Base-by-base conservation (phyloP, 495 filamentous ascomycete genomes). In the Tuber brumale region DNA sequence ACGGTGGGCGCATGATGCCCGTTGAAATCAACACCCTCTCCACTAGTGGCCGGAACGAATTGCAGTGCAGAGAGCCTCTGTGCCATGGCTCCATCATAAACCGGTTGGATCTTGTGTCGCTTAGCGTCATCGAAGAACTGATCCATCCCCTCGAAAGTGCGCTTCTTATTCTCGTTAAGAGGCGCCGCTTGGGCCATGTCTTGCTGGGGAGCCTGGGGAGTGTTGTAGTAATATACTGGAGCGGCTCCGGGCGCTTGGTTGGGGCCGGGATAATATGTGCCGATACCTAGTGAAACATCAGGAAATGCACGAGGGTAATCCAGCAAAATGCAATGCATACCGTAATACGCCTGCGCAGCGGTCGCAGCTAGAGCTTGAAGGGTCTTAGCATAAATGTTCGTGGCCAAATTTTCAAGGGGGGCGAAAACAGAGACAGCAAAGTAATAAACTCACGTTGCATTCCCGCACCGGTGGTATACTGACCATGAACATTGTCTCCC, bases 71-170 rank as follows among this genome's bases (percentile, higher is more conserved):
- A 80, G 41, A 83, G 79, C 70, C 82, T 75, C 51, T 83, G 82
- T 2, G 82, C 82, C 82, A 83, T 83, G 39, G 76, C 77, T 39
- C 78, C 79, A 42, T 83, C 81, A 45, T 83, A 95, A 51, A 87
- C 88, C 1, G 94, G 91, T 78, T 98, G 94, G 78, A 99, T 91
- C 77, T 92, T 89, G 79, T 93, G 92, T 73, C 94, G 91, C 86
- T 97, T 97, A 76, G 91, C 89, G 82, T 94, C 94, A 72, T 92
- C 91, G 79, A 98, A 97, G 86, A 98, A 96, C 79, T 96, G 94
- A 82, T 97, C 94, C 75, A 98, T 85, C 42, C 92, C 92, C 75
- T 97, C 94, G 74, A 92, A 92, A 27, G 90, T 90, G 70, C 94
- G 92, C 87, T 95, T 97, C 76, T 91, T 88, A 74, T 86, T 87